Evolutionary conservation across 2,329 filamentous ascomycete genomes (phyloP), one percentile per base, ranked within the genome.

Genomic region (Fusarium guadeloupense): DNA sequence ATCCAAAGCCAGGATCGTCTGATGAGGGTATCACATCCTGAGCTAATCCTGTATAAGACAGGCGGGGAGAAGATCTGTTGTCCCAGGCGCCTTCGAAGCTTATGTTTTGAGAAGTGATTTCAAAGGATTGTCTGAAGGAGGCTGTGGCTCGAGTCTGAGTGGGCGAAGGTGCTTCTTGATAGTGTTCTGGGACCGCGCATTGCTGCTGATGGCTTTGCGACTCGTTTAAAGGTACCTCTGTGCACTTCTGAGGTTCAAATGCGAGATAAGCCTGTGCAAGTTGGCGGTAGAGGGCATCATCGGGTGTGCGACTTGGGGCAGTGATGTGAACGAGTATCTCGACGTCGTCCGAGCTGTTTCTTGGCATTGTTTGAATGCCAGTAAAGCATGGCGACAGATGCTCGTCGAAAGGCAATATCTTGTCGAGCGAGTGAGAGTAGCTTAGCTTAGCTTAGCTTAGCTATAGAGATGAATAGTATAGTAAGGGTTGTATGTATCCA

Each of bases 251-350:
- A 9, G 79, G 75, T 33, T 75, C 62, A 52, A 84, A 87, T 34
- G 76, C 69, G n/a, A 83, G 71, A 59, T 86, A 86, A 3, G 81
- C 80, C 19, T 75, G 66, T 5, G 83, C 82, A 19, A 85, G 73
- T n/a, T 74, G 70, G 28, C 83, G 75, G 60, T 85, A 86, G 13
- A 67, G 64, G 16, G 67, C 71, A 71, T 87, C 84, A 62, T 85
- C 81, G 10, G 68, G 64, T 19, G 76, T 73, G 33, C 71, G 78
- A 65, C 81, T 80, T 7, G 83, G 81, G 25, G 84, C 84, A 10
- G 80, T 72, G 50, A 84, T 78, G 69, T 87, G 84, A 44, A 85
- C 78, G 38, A 87, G 76, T 38, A 86, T 83, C 72, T 87, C 83
- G 45, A 79, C 75, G 54, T 80, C 73, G 16, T 58, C 54, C 37